Conservation (phyloP, 2,329 filamentous ascomycete genomes). For the Trichoderma sp. region DNA sequence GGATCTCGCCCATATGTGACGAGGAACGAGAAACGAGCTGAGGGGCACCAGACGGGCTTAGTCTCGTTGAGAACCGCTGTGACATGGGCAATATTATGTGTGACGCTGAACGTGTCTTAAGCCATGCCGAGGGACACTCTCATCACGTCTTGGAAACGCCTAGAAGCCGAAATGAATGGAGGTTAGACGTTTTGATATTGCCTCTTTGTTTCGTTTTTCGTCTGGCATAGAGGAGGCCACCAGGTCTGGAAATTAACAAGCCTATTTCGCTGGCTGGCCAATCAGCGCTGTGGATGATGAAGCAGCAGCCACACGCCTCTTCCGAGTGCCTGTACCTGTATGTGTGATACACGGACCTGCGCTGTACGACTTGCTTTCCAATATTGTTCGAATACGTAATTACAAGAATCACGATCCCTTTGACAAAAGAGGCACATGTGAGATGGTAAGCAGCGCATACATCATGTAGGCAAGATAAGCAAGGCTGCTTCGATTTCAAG, state of each 20-base stretch:
- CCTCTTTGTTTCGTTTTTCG: conserved; percentile 15
- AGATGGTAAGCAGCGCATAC: conserved; percentile 5
- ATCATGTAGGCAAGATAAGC: not conserved
- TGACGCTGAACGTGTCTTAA: not conserved
- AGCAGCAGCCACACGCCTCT: not conserved
- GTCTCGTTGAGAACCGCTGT: not conserved
- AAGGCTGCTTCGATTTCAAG: not conserved
- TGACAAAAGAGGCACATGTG: not conserved
- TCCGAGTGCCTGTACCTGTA: too few species aligned
- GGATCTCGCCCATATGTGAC: conserved; percentile 5
- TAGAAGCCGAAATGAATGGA: conserved; percentile 16
- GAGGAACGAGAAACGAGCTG: not conserved
- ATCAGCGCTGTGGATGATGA: not conserved
- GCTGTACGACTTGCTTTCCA: too few species aligned
- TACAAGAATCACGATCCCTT: too few species aligned
- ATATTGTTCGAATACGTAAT: too few species aligned
- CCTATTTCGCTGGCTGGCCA: conserved; percentile 8
- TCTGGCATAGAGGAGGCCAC: conserved; percentile 7
- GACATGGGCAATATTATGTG: not conserved
- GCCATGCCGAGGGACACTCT: not conserved
- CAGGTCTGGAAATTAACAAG: conserved; percentile 1
- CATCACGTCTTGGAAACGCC: not conserved
- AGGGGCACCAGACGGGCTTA: not conserved
- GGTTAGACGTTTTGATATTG: not conserved
- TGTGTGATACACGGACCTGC: too few species aligned